These are phyloP conservation scores for Yamadazyma dushanensis DNA, from an alignment of 1,139 yeast species.

Conservation along the genomic window DNA sequence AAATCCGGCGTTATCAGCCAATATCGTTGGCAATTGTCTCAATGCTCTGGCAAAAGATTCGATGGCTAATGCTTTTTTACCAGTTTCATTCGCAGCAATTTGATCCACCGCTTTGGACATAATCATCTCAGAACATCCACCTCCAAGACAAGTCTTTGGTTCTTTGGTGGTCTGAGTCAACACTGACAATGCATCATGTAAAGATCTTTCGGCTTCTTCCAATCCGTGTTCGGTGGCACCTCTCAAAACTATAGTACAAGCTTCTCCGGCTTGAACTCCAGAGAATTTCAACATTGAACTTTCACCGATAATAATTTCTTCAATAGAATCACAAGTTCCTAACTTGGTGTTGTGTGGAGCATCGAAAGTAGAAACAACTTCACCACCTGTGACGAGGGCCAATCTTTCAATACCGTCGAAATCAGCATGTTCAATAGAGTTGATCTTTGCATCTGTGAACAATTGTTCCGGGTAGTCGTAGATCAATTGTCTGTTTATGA, in stretches of 20 bases:
- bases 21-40: slow-evolving; percentile 90
- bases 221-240: slow-evolving; percentile 97
- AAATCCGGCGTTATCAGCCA: slow-evolving; percentile 96
- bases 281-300: slow-evolving; percentile 82
- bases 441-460: slow-evolving; percentile 82
- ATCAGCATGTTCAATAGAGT: slow-evolving; percentile 97
- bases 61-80: slow-evolving; percentile 91
- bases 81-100: slow-evolving; percentile 89
- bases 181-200: slow-evolving; percentile 95
- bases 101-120: slow-evolving; percentile 98
- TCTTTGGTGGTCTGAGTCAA: slow-evolving; percentile 93
- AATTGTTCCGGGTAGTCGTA: slow-evolving; percentile 98
- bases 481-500: slow-evolving; percentile 92
- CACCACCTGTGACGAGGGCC: slow-evolving; percentile 97
- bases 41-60: slow-evolving; percentile 94
- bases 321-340: slow-evolving; percentile 87
- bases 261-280: slow-evolving; percentile 94
- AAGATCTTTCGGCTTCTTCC: slow-evolving; percentile 96
- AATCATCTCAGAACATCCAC: slow-evolving; percentile 97
- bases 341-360: slow-evolving; percentile 81
- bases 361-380: slow-evolving; percentile 95
- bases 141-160: slow-evolving; percentile 95
- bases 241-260: slow-evolving; percentile 92
- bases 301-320: slow-evolving; percentile 92
- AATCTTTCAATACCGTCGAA: slow-evolving; percentile 97